These are phyloP conservation scores for Quercus phellos DNA, from an alignment of 331 rosid genomes.

Conservation along the genomic window DNA sequence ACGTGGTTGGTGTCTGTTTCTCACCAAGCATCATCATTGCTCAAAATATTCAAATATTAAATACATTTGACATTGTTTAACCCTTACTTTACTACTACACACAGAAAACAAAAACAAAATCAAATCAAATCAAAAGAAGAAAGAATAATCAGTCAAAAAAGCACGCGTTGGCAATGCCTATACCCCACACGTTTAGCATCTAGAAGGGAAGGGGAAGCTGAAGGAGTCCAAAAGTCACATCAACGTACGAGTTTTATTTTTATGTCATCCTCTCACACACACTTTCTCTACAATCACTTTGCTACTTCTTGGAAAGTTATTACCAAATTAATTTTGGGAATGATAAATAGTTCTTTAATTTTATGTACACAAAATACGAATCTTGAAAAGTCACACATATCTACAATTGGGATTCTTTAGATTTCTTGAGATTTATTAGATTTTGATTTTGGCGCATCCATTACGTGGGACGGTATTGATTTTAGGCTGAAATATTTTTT, in stretches of 20 bases:
- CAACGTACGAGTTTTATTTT: neutral
- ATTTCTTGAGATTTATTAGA: too few species aligned
- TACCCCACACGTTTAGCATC: conserved; percentile 12
- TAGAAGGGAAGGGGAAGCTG: neutral
- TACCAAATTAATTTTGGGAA: neutral
- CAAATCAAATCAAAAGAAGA: neutral
- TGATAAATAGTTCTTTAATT: too few species aligned
- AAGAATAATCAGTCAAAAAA: neutral
- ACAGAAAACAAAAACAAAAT: neutral
- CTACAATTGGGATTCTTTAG: too few species aligned
- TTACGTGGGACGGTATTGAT: too few species aligned
- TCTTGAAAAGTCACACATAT: too few species aligned
- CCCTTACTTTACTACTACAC: neutral
- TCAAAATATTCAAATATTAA: neutral
- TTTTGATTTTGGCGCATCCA: too few species aligned
- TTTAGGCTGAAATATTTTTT: too few species aligned
- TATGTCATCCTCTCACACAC: neutral
- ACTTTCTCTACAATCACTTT: conserved; percentile 19
- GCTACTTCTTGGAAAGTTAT: conserved; percentile 32
- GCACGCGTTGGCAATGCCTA: neutral
- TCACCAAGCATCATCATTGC: neutral
- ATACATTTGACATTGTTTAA: neutral
- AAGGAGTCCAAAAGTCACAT: too few species aligned
- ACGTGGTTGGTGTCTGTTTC: neutral
- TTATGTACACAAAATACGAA: too few species aligned